Conservation (phyloP, 345 rosid genomes). For the Ceriops decandra region DNA sequence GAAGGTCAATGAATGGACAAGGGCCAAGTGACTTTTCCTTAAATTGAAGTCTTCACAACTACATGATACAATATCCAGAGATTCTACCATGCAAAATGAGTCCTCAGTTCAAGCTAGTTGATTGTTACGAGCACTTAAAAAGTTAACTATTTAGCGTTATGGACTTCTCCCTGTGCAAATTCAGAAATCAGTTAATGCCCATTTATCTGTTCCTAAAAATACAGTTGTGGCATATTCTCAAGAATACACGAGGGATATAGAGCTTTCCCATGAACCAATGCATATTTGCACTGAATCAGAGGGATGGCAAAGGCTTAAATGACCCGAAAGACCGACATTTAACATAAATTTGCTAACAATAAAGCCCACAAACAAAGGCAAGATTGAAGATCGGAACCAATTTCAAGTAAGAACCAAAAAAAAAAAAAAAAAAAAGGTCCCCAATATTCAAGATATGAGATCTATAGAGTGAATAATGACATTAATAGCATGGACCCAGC, state of each 20-base stretch:
- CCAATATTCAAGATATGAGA: background rate
- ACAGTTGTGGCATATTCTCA: background rate
- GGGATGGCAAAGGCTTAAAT: background rate
- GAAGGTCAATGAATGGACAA: background rate
- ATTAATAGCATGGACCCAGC: constrained; percentile 6
- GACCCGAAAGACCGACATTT: background rate
- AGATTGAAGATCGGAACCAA: background rate
- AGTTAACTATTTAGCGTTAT: no score
- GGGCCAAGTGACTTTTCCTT: no score
- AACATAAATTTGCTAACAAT: background rate
- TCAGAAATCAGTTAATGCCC: no score
- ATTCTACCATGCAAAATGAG: no score
- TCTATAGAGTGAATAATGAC: constrained; percentile 16
- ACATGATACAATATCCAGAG: no score
- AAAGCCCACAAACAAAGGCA: background rate
- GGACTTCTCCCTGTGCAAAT: no score
- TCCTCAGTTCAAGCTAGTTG: no score
- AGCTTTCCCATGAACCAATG: background rate
- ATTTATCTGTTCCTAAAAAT: no score
- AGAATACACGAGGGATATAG: background rate
- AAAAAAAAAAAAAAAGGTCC: background rate
- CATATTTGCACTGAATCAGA: constrained; percentile 1
- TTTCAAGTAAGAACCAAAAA: background rate
- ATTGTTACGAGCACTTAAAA: no score
- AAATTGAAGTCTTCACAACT: no score